Evolutionary conservation across 2,329 filamentous ascomycete species (phyloP).

Genomic region (Diplodia sapinea): DNA sequence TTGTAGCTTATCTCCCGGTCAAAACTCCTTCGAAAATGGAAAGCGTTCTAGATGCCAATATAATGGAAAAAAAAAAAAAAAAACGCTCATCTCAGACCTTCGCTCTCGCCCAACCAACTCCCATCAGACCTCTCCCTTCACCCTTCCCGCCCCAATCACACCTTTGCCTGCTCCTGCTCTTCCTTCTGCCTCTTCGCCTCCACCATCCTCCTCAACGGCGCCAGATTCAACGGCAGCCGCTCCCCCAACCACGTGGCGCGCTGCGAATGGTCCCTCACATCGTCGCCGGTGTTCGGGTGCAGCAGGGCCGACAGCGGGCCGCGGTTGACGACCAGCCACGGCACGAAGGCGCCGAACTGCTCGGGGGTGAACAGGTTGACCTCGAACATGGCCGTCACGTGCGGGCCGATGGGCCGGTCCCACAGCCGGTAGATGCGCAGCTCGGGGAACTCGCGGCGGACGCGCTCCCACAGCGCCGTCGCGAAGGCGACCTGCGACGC

Average conservation of each 20-base stretch:
- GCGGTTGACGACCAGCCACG: conserved; percentile 82
- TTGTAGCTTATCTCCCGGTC: conserved; percentile 1
- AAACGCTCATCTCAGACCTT: no score
- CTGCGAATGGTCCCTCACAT: conserved; percentile 67
- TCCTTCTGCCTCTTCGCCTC: not conserved
- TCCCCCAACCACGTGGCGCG: conserved; percentile 78
- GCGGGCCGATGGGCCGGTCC: conserved; percentile 79
- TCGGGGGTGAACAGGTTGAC: conserved; percentile 85
- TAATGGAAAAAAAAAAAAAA: not conserved
- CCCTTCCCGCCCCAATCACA: not conserved
- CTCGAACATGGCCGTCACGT: conserved; percentile 88
- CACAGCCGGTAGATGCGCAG: conserved; percentile 80
- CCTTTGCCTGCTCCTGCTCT: conserved; percentile 27
- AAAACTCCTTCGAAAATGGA: not conserved
- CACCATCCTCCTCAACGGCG: conserved; percentile 51
- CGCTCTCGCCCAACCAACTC: no score
- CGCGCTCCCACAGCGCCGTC: conserved; percentile 74
- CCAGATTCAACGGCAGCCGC: conserved; percentile 65
- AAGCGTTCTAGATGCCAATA: not conserved
- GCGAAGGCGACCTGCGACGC: no score
- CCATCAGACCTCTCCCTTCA: no score
- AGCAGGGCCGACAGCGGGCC: conserved; percentile 79
- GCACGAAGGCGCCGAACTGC: conserved; percentile 87
- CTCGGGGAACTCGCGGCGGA: conserved; percentile 85
- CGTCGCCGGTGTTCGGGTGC: conserved; percentile 80